phyloP scores from a whole-genome alignment of 495 filamentous ascomycete species.

The Stereocaulon alpinum region DNA sequence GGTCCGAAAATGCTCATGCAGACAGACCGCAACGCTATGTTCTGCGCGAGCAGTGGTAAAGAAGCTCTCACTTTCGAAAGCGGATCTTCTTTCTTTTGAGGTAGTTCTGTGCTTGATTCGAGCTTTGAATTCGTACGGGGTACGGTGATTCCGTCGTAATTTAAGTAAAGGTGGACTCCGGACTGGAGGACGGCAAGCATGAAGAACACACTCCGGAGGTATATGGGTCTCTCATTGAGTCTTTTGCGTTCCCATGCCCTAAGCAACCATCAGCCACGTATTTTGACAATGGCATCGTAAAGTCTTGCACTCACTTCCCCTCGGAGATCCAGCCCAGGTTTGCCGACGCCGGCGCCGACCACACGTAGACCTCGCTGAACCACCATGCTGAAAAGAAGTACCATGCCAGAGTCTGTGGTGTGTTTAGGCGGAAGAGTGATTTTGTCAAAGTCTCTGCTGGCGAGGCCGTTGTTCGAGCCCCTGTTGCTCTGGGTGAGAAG shows the following conservation, averaged over 20 bases:
- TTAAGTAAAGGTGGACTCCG: constrained; percentile 55
- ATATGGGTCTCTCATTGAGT: constrained; percentile 84
- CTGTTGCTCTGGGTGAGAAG: neutral
- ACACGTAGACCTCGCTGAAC: constrained; percentile 76
- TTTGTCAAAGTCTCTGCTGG: constrained; percentile 51
- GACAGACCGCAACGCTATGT: constrained; percentile 31
- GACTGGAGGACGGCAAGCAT: constrained; percentile 61
- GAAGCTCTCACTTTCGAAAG: constrained; percentile 15
- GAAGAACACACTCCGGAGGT: constrained; percentile 60
- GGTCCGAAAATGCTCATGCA: constrained; percentile 38
- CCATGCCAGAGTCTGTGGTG: constrained; percentile 56
- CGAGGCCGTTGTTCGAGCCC: constrained; percentile 53
- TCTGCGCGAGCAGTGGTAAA: constrained; percentile 24
- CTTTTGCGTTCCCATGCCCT: constrained; percentile 57
- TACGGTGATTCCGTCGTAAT: constrained; percentile 62
- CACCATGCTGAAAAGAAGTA: constrained; percentile 70
- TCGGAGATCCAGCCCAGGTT: constrained; percentile 63
- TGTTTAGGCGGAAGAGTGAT: constrained; percentile 44
- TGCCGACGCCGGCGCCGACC: constrained; percentile 53
- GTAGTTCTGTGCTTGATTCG: constrained; percentile 30
- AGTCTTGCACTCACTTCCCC: constrained; percentile 36
- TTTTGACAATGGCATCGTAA: neutral
- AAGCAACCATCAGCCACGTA: constrained; percentile 9
- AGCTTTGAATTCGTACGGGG: constrained; percentile 33
- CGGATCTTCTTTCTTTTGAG: constrained; percentile 27